Evolutionary conservation across 2,329 filamentous ascomycete species (phyloP), one percentile per base, ranked within the genome.

Genomic region (Aphanocladium album): DNA sequence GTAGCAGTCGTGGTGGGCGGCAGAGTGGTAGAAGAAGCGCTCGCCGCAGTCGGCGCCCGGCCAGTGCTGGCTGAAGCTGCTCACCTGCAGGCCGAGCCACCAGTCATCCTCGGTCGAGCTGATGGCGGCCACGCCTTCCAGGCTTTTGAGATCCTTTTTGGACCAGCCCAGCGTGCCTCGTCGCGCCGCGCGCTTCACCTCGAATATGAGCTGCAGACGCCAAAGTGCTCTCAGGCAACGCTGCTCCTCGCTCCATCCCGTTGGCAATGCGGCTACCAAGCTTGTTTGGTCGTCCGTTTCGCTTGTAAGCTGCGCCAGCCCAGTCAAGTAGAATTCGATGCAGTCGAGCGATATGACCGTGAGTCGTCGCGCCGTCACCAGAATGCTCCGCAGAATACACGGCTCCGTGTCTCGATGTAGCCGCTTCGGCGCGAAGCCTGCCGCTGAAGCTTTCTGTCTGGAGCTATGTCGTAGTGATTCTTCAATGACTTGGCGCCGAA

Each of bases 11-110:
- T 58, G 56, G 56, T 58, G 56, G 23, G 56, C 56, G 46, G 56
- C 56, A 16, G 56, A 16, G 46, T 58, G 56, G 56, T 51, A 58
- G 46, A 58, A 58, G 56, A 58, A 58, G 46, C 56, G 56, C 46
- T 58, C 56, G 33, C 56, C 56, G 23, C 46, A 49, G 35, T 37
- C 35, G 23, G 21, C 45, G 45, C 27, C 27, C n/a, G 56, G 56
- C 56, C 56, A 58, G 56, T 58, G 56, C 56, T 58, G 56, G 56
- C 56, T 58, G 56, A 58, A 58, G n/a, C 56, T 21, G 56, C 56
- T 58, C 9, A 58, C 56, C 37, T 58, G 56, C 56, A 58, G 35
- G 19, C 47, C 56, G 17, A 58, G 35, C 56, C 56, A 58, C 56
- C 56, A 58, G 56, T 58, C 56, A 35, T 58, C 56, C n/a, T 58